Percentiles rank a stretch among this genome's conserved stretches.
Evolutionary conservation across 768 basidiomycete species (phyloP).

Genomic region (Crucibulum laeve): DNA sequence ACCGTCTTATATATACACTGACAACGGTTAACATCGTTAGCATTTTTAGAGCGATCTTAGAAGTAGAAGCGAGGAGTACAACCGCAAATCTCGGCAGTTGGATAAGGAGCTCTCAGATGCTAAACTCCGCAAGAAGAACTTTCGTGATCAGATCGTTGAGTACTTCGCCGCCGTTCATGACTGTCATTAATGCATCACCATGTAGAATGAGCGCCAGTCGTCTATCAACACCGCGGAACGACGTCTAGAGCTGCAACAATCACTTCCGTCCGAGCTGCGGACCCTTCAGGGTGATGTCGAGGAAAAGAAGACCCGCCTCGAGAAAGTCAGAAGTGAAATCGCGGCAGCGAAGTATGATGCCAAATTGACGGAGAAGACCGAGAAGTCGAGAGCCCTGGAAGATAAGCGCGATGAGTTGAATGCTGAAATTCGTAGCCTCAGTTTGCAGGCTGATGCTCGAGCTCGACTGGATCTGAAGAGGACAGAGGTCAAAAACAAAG

Average conservation of each 20-base stretch:
- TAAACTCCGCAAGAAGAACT: constrained; percentile 46
- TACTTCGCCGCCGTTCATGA: neutral
- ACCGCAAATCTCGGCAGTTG: constrained; percentile 50
- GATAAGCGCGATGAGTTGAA: constrained; percentile 67
- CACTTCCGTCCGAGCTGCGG: constrained; percentile 48
- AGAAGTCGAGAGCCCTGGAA: constrained; percentile 58
- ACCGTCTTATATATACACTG: constrained; percentile 2
- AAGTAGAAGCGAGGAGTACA: constrained; percentile 60
- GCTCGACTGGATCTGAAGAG: constrained; percentile 77
- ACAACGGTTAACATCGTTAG: neutral
- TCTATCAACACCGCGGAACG: constrained; percentile 50
- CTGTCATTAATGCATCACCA: constrained; percentile 4
- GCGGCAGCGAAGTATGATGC: constrained; percentile 61
- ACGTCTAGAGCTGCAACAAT: constrained; percentile 52
- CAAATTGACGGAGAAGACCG: constrained; percentile 48
- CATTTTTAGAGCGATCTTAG: constrained; percentile 45
- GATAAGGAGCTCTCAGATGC: constrained; percentile 49
- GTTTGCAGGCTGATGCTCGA: constrained; percentile 73
- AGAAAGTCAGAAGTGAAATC: constrained; percentile 57
- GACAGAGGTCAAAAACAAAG: constrained; percentile 60
- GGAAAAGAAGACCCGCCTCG: constrained; percentile 59
- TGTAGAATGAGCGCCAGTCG: constrained; percentile 45
- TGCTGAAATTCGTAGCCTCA: constrained; percentile 64
- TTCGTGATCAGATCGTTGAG: constrained; percentile 58
- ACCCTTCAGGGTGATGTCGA: constrained; percentile 59